A percentile compares a stretch with the other conserved stretches of the same genome.
Conservation (phyloP, 1,284 basidiomycete genomes). For the Heimioporus punctisporus region DNA sequence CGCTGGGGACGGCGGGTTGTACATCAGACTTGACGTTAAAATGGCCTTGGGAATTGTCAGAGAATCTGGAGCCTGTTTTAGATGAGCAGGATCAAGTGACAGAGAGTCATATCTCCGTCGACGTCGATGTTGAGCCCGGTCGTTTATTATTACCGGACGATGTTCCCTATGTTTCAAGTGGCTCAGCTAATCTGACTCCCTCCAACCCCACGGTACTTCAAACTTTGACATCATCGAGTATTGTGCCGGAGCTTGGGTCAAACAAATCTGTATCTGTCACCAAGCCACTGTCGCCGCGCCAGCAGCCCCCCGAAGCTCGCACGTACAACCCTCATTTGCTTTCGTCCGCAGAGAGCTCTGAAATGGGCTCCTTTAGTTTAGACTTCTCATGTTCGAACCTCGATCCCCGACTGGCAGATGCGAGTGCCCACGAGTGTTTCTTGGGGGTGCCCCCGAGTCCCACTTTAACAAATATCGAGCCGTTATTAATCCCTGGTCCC, state of each 20-base stretch:
- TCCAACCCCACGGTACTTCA: no score
- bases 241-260: no score
- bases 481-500: no score
- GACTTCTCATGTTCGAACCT: constrained; percentile 5
- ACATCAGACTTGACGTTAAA: constrained; percentile 10
- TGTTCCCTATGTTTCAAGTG: neutral
- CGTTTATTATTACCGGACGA: neutral
- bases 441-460: constrained; percentile 33
- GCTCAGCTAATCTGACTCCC: neutral
- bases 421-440: constrained; percentile 16
- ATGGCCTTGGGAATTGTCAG: constrained; percentile 18
- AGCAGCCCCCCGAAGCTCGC: no score
- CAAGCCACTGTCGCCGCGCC: no score
- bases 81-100: neutral
- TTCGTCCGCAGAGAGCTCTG: no score
- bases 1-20: constrained; percentile 8
- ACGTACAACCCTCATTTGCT: no score
- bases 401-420: constrained; percentile 6
- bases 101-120: neutral
- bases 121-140: neutral
- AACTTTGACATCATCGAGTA: no score
- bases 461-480: no score
- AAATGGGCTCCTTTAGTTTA: neutral
- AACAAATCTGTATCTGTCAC: no score
- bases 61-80: neutral